Percentiles rank a stretch among this genome's conserved stretches.
These are phyloP conservation scores for Scheffersomyces parashehatae DNA, from an alignment of 1,139 yeast genomes.

Conservation along the genomic window DNA sequence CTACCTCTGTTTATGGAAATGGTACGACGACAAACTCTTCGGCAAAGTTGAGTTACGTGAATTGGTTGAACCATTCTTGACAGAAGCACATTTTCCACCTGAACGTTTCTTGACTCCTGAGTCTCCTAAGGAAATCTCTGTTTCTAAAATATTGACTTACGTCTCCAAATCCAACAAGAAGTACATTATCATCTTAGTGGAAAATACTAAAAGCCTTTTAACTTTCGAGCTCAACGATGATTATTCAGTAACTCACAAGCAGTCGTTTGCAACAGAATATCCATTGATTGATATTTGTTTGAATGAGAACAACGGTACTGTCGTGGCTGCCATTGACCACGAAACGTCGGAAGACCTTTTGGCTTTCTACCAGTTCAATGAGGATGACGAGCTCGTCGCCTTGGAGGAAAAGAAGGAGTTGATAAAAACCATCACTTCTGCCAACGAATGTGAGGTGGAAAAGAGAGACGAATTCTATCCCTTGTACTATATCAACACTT, in stretches of 20 bases:
- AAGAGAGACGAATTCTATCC: slow-evolving; percentile 55
- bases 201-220: slow-evolving; percentile 56
- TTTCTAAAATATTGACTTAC: slow-evolving; percentile 45
- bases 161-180: slow-evolving; percentile 18
- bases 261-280: slow-evolving; percentile 23
- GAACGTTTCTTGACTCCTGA: slow-evolving; percentile 61
- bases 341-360: slow-evolving; percentile 33
- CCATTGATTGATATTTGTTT: slow-evolving; percentile 30
- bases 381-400: slow-evolving; percentile 9
- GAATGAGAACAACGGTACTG: slow-evolving; percentile 14
- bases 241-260: slow-evolving; percentile 21
- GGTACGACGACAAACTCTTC: slow-evolving; percentile 50
- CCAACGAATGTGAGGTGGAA: slow-evolving; percentile 35
- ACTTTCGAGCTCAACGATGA: slow-evolving; percentile 36
- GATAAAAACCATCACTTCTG: slow-evolving; percentile 16
- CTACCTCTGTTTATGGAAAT: slow-evolving; percentile 75
- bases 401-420: neutral
- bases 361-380: slow-evolving; percentile 22
- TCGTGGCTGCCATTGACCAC: slow-evolving; percentile 52
- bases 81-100: slow-evolving; percentile 65
- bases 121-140: slow-evolving; percentile 53
- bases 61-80: slow-evolving; percentile 49
- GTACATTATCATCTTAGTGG: slow-evolving; percentile 49
- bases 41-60: slow-evolving; percentile 52
- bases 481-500: slow-evolving; percentile 59